These are phyloP conservation scores for Blastobotrys illinoisensis DNA, from an alignment of 1,139 yeast species.

Conservation along the genomic window DNA sequence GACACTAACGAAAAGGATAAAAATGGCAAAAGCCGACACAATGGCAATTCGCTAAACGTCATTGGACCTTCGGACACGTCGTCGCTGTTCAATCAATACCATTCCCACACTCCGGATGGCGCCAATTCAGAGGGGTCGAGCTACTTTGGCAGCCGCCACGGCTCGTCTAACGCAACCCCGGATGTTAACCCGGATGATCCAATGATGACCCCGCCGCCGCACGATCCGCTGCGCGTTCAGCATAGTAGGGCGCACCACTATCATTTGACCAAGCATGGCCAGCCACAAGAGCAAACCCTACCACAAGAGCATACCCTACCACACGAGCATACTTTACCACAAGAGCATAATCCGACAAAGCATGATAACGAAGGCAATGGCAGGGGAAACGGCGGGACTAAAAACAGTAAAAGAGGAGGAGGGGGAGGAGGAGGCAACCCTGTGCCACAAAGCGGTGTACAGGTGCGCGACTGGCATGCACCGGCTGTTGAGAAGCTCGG, in stretches of 20 bases:
- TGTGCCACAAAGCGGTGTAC: background rate
- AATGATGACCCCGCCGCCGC: background rate
- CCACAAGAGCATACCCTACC: no score
- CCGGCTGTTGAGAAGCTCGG: background rate
- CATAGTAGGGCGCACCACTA: background rate
- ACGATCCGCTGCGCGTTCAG: background rate
- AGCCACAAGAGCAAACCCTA: constrained; percentile 1
- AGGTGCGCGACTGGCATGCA: background rate
- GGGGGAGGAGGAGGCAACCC: background rate
- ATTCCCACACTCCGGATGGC: constrained; percentile 2
- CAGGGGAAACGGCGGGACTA: background rate
- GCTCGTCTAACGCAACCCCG: background rate
- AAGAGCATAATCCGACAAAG: no score
- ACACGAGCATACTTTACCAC: no score
- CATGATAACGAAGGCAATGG: background rate
- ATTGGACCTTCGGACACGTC: constrained; percentile 30
- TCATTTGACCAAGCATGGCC: background rate
- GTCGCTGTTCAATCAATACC: constrained; percentile 22
- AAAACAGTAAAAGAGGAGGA: background rate
- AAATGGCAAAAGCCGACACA: background rate
- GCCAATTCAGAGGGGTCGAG: background rate
- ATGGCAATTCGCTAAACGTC: constrained; percentile 8
- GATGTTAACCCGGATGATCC: background rate
- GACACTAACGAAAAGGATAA: background rate
- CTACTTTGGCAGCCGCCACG: background rate